Conservation (phyloP, 148 eudicot genomes). For the Rhododendron ferrugineum region DNA sequence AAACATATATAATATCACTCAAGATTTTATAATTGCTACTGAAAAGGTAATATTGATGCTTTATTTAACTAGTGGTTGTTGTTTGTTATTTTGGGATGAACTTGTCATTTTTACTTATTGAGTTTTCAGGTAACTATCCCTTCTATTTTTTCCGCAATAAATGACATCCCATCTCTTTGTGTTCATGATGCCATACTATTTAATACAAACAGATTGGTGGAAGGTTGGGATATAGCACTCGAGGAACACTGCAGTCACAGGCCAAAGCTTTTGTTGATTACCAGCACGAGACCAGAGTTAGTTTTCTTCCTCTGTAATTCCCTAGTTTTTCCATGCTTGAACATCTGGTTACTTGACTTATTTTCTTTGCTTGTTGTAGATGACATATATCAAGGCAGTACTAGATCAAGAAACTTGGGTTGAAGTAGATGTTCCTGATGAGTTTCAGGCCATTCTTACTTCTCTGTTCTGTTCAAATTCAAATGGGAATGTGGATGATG, state of each 20-base stretch:
- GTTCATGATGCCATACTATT: constrained; percentile 29
- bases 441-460: constrained; percentile 79
- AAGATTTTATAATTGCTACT: constrained; percentile 82
- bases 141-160: neutral
- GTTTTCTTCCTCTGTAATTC: constrained; percentile 18
- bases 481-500: constrained; percentile 25
- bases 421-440: constrained; percentile 94
- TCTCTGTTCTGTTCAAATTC: constrained; percentile 52
- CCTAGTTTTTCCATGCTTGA: neutral
- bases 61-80: neutral
- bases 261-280: constrained; percentile 90
- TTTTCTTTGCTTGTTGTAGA: constrained; percentile 42
- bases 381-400: constrained; percentile 82
- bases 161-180: constrained; percentile 7
- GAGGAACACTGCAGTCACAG: constrained; percentile 97
- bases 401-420: constrained; percentile 99
- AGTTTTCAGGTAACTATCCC: neutral
- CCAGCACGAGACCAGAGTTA: constrained; percentile 95
- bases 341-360: constrained; percentile 7
- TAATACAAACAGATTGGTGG: constrained; percentile 84
- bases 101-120: neutral
- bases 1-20: constrained; percentile 67
- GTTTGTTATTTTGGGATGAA: neutral
- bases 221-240: constrained; percentile 97
- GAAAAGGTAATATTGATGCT: constrained; percentile 56